Conservation (phyloP, 164 flowering plant genomes). For the Magnolia kwangsiensis region DNA sequence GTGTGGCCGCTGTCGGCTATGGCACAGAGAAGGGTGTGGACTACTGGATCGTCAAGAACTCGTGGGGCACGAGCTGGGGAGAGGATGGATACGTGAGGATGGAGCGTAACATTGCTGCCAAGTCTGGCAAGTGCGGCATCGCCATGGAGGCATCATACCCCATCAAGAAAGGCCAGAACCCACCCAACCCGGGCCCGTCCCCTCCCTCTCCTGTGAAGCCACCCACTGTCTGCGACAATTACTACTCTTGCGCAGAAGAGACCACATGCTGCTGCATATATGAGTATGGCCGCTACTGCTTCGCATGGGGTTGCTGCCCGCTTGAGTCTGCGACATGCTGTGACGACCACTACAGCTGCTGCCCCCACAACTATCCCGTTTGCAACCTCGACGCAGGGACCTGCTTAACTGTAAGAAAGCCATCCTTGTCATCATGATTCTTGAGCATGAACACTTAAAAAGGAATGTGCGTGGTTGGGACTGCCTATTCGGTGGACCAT, state of each 20-base stretch:
- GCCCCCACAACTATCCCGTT: conserved; percentile 86
- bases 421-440: not conserved
- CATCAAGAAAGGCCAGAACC: conserved; percentile 66
- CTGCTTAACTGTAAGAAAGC: conserved; percentile 48
- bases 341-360: conserved; percentile 79
- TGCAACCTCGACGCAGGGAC: conserved; percentile 70
- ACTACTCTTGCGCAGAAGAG: conserved; percentile 56
- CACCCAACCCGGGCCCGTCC: conserved; percentile 90
- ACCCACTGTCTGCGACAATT: conserved; percentile 56
- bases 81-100: conserved; percentile 75
- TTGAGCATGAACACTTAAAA: not conserved
- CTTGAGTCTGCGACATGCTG: conserved; percentile 91
- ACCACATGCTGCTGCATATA: conserved; percentile 79
- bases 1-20: conserved; percentile 86
- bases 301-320: conserved; percentile 95
- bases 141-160: conserved; percentile 85
- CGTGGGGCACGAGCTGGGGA: conserved; percentile 93
- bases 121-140: conserved; percentile 76
- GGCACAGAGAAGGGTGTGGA: conserved; percentile 75
- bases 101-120: conserved; percentile 57
- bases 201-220: conserved; percentile 74
- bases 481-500: too few species aligned
- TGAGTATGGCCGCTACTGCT: conserved; percentile 46
- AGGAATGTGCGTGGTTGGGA: too few species aligned
- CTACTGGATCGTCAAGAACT: conserved; percentile 90